phyloP scores from a whole-genome alignment of 768 basidiomycete genomes.

The Boletus subcaerulescens region DNA sequence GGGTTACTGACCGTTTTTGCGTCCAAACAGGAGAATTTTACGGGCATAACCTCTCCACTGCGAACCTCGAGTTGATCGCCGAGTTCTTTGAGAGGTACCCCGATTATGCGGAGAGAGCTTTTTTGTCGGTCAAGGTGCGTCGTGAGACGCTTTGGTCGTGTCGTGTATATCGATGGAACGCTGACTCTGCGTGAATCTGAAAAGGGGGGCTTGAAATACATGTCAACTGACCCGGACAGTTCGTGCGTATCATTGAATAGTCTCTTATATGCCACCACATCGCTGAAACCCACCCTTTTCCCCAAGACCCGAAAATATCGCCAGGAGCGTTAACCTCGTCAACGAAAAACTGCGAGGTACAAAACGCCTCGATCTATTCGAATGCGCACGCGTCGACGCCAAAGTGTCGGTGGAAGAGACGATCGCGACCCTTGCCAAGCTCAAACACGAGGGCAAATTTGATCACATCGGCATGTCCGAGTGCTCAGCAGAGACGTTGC shows the following conservation, averaged over 20 bases:
- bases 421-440: conserved; percentile 39
- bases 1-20: neutral
- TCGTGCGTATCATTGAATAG: conserved; percentile 26
- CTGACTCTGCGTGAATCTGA: neutral
- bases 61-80: conserved; percentile 48
- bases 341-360: conserved; percentile 45
- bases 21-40: conserved; percentile 53
- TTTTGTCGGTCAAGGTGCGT: conserved; percentile 35
- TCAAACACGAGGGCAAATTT: conserved; percentile 35
- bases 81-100: conserved; percentile 46
- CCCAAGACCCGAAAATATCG: conserved; percentile 38
- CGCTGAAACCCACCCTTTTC: neutral
- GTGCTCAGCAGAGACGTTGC: conserved; percentile 47
- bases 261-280: neutral
- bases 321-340: conserved; percentile 44
- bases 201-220: conserved; percentile 1
- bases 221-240: conserved; percentile 13
- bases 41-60: conserved; percentile 36
- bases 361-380: conserved; percentile 60
- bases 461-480: conserved; percentile 61
- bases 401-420: conserved; percentile 45
- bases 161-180: neutral
- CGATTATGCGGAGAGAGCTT: conserved; percentile 32
- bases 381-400: conserved; percentile 49
- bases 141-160: neutral